Percentiles rank a stretch among this genome's conserved stretches.
Evolutionary conservation across 2,329 filamentous ascomycete species (phyloP).

Genomic region (Coniochaeta sp.): DNA sequence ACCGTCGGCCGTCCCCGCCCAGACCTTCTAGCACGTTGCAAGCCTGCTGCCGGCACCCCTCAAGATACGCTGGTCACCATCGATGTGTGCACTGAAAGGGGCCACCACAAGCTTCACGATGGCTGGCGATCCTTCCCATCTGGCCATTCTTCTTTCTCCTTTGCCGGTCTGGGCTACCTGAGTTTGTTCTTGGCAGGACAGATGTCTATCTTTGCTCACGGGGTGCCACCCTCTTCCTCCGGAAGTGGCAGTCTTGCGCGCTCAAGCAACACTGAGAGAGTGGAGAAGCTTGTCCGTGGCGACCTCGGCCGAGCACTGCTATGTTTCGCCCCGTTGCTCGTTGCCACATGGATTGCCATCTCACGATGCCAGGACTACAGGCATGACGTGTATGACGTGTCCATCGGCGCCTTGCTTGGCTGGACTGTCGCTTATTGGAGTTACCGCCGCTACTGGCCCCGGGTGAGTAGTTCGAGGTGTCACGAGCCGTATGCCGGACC

Average conservation of each 20-base stretch:
- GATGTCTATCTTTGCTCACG: slow-evolving; percentile 45
- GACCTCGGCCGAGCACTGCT: slow-evolving; percentile 50
- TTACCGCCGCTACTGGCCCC: slow-evolving; percentile 57
- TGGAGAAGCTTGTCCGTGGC: slow-evolving; percentile 23
- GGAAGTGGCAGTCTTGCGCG: background rate
- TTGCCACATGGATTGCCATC: slow-evolving; percentile 60
- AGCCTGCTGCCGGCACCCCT: slow-evolving; percentile 49
- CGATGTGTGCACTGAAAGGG: slow-evolving; percentile 64
- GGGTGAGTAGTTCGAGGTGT: slow-evolving; percentile 42
- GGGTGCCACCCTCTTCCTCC: slow-evolving; percentile 16
- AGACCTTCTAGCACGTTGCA: slow-evolving; percentile 66
- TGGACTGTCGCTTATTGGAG: slow-evolving; percentile 56
- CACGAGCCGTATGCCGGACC: slow-evolving; percentile 49
- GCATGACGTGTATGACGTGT: slow-evolving; percentile 65
- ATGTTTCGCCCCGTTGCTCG: slow-evolving; percentile 50
- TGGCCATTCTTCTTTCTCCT: slow-evolving; percentile 73
- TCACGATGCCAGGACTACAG: slow-evolving; percentile 63
- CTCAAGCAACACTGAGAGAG: slow-evolving; percentile 11
- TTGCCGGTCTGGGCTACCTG: slow-evolving; percentile 70
- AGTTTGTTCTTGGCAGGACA: slow-evolving; percentile 63
- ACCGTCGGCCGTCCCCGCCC: slow-evolving; percentile 72
- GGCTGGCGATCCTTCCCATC: slow-evolving; percentile 80
- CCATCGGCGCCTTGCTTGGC: slow-evolving; percentile 52
- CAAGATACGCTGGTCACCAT: slow-evolving; percentile 50
- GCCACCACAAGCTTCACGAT: slow-evolving; percentile 65